A percentile compares a stretch with the other conserved stretches of the same genome.
Conservation (phyloP, 2,329 filamentous ascomycete genomes). For the Penicillium italicum region DNA sequence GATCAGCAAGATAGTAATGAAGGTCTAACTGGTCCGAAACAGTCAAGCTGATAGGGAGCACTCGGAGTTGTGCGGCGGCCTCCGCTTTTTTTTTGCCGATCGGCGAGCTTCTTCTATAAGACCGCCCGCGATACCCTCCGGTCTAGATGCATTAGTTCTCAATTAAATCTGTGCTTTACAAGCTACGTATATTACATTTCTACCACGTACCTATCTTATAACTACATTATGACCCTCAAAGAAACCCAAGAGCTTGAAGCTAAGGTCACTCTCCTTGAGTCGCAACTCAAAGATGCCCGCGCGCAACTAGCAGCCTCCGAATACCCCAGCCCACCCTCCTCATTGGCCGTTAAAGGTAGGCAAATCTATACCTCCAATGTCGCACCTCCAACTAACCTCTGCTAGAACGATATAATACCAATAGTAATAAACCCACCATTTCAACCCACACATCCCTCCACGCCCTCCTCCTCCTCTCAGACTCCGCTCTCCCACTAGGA, state of each 20-base stretch:
- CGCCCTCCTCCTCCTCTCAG: conserved; percentile 58
- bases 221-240: conserved; percentile 23
- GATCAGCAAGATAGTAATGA: conserved; percentile 8
- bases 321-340: conserved; percentile 18
- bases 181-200: background rate
- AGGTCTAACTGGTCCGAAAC: background rate
- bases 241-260: conserved; percentile 27
- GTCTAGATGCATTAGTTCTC: background rate
- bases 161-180: background rate
- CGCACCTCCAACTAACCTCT: background rate
- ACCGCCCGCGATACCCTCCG: background rate
- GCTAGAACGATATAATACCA: conserved; percentile 3
- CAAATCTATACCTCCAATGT: background rate
- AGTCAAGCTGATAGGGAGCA: conserved; percentile 20
- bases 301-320: conserved; percentile 34
- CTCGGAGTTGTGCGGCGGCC: conserved; percentile 16
- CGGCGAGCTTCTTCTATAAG: conserved; percentile 6
- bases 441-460: conserved; percentile 39
- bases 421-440: conserved; percentile 8
- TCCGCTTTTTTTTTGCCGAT: conserved; percentile 18
- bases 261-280: conserved; percentile 48
- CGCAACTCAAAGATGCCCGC: conserved; percentile 46
- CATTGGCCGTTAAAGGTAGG: conserved; percentile 14
- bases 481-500: conserved; percentile 61
- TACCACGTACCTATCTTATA: background rate